Evolutionary conservation across 306 rosid species (phyloP).

Genomic region (Dryas alaskensis): DNA sequence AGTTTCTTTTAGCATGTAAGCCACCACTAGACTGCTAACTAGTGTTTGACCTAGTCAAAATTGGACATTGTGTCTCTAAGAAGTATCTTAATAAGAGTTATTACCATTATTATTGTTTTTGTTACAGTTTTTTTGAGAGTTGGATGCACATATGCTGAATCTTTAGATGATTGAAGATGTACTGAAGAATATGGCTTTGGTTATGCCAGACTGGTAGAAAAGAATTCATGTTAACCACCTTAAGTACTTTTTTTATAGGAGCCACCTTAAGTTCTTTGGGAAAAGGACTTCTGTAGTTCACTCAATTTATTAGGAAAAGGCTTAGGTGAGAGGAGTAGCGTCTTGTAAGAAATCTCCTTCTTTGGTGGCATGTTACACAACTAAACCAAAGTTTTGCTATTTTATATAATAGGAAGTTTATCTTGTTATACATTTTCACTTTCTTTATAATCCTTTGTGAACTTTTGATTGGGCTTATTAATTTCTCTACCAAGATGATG

Average conservation of each 20-base stretch:
- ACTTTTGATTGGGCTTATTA: no score
- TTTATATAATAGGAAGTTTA: background rate
- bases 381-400: background rate
- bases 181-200: background rate
- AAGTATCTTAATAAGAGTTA: background rate
- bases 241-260: no score
- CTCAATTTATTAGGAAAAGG: background rate
- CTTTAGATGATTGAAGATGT: background rate
- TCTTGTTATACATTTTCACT: background rate
- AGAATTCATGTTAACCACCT: background rate
- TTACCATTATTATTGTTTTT: background rate
- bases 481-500: background rate
- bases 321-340: background rate
- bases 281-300: background rate
- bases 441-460: background rate
- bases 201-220: background rate
- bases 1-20: background rate
- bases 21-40: constrained; percentile 1
- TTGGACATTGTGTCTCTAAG: background rate
- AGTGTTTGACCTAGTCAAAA: background rate
- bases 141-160: background rate
- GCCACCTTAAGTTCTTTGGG: background rate
- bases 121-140: background rate
- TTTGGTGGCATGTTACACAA: background rate
- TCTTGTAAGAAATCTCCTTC: background rate